A percentile compares a stretch with the other conserved stretches of the same genome.
These are phyloP conservation scores for Fusarium neocosmosporiellum DNA, from an alignment of 2,329 filamentous ascomycete species.

Conservation along the genomic window DNA sequence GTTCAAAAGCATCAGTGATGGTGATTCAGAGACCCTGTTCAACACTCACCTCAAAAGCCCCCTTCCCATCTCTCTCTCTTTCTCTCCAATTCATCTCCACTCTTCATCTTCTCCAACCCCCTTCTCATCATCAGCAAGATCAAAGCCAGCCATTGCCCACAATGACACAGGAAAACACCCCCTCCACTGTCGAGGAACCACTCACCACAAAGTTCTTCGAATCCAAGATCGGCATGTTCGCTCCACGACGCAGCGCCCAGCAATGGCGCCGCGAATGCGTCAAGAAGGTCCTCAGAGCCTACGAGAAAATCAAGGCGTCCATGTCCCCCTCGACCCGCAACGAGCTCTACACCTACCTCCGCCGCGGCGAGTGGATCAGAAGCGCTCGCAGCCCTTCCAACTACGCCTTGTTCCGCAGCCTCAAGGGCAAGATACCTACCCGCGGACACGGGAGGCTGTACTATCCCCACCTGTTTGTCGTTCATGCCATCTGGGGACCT, in stretches of 20 bases:
- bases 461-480: neutral
- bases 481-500: neutral
- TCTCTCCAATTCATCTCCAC: neutral
- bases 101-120: neutral
- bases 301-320: neutral
- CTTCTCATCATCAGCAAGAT: neutral
- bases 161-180: neutral
- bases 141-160: neutral
- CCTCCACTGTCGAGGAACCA: neutral
- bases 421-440: neutral
- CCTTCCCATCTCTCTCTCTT: neutral
- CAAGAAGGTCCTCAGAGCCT: neutral
- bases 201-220: neutral
- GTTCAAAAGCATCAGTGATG: neutral
- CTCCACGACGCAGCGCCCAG: neutral
- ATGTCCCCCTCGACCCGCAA: neutral
- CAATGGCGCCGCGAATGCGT: neutral
- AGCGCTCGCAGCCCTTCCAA: neutral
- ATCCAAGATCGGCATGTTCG: neutral
- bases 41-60: neutral
- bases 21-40: neutral
- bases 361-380: neutral
- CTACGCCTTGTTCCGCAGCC: neutral
- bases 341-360: neutral
- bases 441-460: neutral